Percentiles rank a stretch among this genome's conserved stretches.
phyloP scores from a whole-genome alignment of 805 yeast species.

The Dipodascopsis uninucleata region DNA sequence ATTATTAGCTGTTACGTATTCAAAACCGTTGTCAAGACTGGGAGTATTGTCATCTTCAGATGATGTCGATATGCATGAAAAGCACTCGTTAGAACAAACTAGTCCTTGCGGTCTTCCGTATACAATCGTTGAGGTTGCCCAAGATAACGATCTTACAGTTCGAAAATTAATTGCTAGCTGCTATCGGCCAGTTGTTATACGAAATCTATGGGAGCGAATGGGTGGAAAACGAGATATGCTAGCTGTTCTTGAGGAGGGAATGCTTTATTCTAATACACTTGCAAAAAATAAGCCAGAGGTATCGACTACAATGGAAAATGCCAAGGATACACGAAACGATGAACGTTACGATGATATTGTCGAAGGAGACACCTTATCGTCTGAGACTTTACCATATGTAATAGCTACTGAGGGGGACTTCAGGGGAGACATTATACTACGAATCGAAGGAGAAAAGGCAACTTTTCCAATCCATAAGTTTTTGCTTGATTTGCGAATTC shows the following conservation, averaged over 20 bases:
- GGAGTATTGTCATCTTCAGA: slow-evolving; percentile 10
- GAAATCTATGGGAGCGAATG: slow-evolving; percentile 25
- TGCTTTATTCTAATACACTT: slow-evolving; percentile 1
- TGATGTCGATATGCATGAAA: neutral
- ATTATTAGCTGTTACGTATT: slow-evolving; percentile 12
- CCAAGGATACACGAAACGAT: neutral
- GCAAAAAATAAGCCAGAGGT: neutral
- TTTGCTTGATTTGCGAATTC: slow-evolving; percentile 22
- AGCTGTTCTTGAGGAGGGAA: slow-evolving; percentile 18
- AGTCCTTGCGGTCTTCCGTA: slow-evolving; percentile 16
- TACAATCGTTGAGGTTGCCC: slow-evolving; percentile 20
- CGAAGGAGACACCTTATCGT: neutral
- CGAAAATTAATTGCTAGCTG: slow-evolving; percentile 26
- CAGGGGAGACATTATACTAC: slow-evolving; percentile 16
- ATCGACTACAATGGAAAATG: slow-evolving; percentile 1
- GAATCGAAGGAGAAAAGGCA: slow-evolving; percentile 18
- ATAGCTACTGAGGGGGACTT: too few species aligned
- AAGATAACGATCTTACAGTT: slow-evolving; percentile 20
- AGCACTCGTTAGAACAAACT: slow-evolving; percentile 1
- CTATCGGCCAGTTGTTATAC: slow-evolving; percentile 24
- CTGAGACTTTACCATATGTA: too few species aligned
- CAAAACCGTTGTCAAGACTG: slow-evolving; percentile 15
- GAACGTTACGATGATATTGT: neutral
- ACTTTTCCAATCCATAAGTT: slow-evolving; percentile 23
- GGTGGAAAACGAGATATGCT: slow-evolving; percentile 23